These are phyloP conservation scores for Zygoascus meyerae DNA, from an alignment of 1,139 yeast species.

Conservation along the genomic window DNA sequence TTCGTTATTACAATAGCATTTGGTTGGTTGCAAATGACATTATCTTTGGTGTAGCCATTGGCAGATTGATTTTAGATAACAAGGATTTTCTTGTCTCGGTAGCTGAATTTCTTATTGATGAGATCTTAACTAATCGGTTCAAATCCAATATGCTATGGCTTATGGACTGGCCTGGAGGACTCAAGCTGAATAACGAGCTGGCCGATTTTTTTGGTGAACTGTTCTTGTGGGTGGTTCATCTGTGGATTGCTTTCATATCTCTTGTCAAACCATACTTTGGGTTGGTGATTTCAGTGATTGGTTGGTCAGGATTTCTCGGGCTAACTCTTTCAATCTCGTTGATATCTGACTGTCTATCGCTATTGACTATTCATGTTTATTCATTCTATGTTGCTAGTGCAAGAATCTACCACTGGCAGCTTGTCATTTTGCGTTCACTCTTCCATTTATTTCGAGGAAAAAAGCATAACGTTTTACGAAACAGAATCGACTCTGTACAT, in stretches of 20 bases:
- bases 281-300: slow-evolving; percentile 34
- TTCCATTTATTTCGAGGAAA: slow-evolving; percentile 87
- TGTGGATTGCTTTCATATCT: slow-evolving; percentile 44
- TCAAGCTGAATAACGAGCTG: slow-evolving; percentile 81
- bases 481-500: slow-evolving; percentile 78
- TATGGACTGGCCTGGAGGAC: slow-evolving; percentile 89
- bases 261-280: slow-evolving; percentile 33
- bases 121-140: slow-evolving; percentile 39
- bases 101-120: slow-evolving; percentile 34
- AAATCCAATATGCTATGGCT: slow-evolving; percentile 60
- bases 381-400: slow-evolving; percentile 77
- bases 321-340: slow-evolving; percentile 65
- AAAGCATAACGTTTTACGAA: slow-evolving; percentile 74
- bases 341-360: slow-evolving; percentile 55
- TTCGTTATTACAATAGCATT: slow-evolving; percentile 76
- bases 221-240: slow-evolving; percentile 74
- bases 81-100: slow-evolving; percentile 32
- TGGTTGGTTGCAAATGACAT: slow-evolving; percentile 87
- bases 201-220: slow-evolving; percentile 84
- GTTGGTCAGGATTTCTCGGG: slow-evolving; percentile 46
- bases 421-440: slow-evolving; percentile 61
- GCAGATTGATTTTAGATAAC: slow-evolving; percentile 47
- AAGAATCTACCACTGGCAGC: slow-evolving; percentile 70
- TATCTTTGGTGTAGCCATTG: slow-evolving; percentile 61
- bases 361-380: slow-evolving; percentile 65